Evolutionary conservation across 2,329 filamentous ascomycete species (phyloP), one percentile per base, ranked within the genome.

Genomic region (Macroventuria anomochaeta): DNA sequence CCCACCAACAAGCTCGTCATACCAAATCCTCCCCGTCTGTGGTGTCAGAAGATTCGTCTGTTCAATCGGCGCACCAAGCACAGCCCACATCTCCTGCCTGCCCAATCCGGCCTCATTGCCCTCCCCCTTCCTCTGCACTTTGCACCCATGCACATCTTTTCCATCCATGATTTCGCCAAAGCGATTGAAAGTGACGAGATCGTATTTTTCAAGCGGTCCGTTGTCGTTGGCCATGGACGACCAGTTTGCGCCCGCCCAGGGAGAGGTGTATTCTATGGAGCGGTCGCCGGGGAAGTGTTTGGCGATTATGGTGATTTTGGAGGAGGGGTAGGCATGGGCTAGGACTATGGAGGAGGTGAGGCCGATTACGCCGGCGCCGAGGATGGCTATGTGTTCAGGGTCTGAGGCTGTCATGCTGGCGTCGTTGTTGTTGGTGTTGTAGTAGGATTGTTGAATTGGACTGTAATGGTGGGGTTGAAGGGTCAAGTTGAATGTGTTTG

Each of bases 241-340:
- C 71, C 87, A 88, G 69, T 95, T 93, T 57, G 91, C 91, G 12
- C 91, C 91, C 3, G 91, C 91, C 89, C 90, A 96, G 0, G 91
- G 91, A 5, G 90, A 96, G 0, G 90, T 88, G 73, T 96, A 97
- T 79, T 96, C 89, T 62, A 93, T 88, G 62, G 93, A 89, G 74
- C 93, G 95, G 77, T 97, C 93, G 29, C 93, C 93, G 0, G 93
- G 93, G 88, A 96, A 95, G 73, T 96, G 89, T 69, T 93, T 96
- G 5, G 91, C 88, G 26, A 91, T 79, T 29, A 96, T 80, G 0
- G 89, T 92, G 59, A 96, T 78, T 18, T 78, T 76, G 61, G 87
- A 81, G 2, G 72, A 64, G 1, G 79, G 76, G 33, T 77, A 77
- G 55, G 84, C 79, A 48, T 80, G 76, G 2, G 84, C 83, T 11